Base-by-base conservation (phyloP, 768 basidiomycete genomes). In the Pleurotus djamor region DNA sequence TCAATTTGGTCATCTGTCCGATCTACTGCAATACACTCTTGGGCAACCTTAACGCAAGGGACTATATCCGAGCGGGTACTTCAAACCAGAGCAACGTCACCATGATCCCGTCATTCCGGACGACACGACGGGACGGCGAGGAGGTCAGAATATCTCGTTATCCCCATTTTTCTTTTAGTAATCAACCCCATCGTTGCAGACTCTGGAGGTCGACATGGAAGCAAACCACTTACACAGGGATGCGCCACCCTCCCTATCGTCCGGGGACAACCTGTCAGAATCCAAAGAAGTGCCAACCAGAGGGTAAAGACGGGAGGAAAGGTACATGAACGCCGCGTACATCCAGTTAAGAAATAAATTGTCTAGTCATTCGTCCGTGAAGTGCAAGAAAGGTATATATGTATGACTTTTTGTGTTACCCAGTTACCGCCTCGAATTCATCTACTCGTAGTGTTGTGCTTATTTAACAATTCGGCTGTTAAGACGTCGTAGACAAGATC, bases 401-500 rank as follows among this genome's bases (percentile, higher is more conserved):
- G 41, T 43, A 43, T 43, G 41, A 43, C 21, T 28, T 28, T 28
- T 28, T 28, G 21, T 28, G 21, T 28, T 28, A 28, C 21, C 21
- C 21, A 28, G 21, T 28, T 28, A 28, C 21, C 21, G 21, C 21
- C 21, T 28, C 3, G 21, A 28, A 28, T 28, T 47, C 4, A 47
- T 17, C 16, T 17, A 4, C 45, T 12, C 45, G 14, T 17, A 12
- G 16, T 17, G 9, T 17, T 16, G 9, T 17, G 13, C n/a, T 47
- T 47, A 5, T 12, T 17, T 7, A 1, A 2, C 45, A 72, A 69
- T 28, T 69, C 71, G 44, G 70, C 60, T 38, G 65, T 65, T 45
- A 91, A 72, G 33, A 86, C 74, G 60, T 86, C 79, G 68, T 93
- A 93, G 47, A 93, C 75, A 58, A 92, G 71, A 3, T 76, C 36